phyloP scores from a whole-genome alignment of 495 filamentous ascomycete genomes.

The Aspergillus steynii region DNA sequence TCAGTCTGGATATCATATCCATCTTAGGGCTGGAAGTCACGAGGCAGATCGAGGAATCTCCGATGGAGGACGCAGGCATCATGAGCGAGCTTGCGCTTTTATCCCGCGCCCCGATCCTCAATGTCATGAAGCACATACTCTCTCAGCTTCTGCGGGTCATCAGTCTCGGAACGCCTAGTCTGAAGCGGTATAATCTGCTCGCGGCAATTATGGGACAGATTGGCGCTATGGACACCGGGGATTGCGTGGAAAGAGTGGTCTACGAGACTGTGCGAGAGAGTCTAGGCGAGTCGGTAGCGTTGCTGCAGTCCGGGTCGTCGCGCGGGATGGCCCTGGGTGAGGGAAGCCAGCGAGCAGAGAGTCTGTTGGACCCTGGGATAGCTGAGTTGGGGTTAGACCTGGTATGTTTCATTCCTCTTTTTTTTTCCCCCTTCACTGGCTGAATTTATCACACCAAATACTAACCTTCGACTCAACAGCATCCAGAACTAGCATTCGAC shows the following conservation, averaged over 20 bases:
- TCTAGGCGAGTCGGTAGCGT: slow-evolving; percentile 13
- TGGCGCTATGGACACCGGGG: slow-evolving; percentile 21
- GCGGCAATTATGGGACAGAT: slow-evolving; percentile 23
- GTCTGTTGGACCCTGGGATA: not conserved
- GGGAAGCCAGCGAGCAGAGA: slow-evolving; percentile 2
- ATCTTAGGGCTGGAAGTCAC: slow-evolving; percentile 22
- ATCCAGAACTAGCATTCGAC: not conserved
- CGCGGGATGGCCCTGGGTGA: not conserved
- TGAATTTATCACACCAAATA: not conserved
- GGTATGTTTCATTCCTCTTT: not conserved
- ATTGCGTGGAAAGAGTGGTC: slow-evolving; percentile 15
- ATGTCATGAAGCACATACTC: slow-evolving; percentile 21
- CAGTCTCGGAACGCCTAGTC: slow-evolving; percentile 17
- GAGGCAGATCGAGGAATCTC: slow-evolving; percentile 26
- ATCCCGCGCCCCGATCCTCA: slow-evolving; percentile 20
- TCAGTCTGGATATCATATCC: slow-evolving; percentile 25
- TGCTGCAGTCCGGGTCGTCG: slow-evolving; percentile 9
- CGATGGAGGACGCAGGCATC: not conserved
- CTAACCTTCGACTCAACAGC: not conserved
- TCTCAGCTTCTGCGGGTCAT: slow-evolving; percentile 25
- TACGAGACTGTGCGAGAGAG: slow-evolving; percentile 18
- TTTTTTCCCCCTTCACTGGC: not conserved
- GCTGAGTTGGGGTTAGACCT: not conserved
- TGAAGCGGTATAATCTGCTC: slow-evolving; percentile 26
- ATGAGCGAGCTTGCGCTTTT: slow-evolving; percentile 16